These are phyloP conservation scores for Russula ochroleuca DNA, from an alignment of 768 basidiomycete species.

Conservation along the genomic window DNA sequence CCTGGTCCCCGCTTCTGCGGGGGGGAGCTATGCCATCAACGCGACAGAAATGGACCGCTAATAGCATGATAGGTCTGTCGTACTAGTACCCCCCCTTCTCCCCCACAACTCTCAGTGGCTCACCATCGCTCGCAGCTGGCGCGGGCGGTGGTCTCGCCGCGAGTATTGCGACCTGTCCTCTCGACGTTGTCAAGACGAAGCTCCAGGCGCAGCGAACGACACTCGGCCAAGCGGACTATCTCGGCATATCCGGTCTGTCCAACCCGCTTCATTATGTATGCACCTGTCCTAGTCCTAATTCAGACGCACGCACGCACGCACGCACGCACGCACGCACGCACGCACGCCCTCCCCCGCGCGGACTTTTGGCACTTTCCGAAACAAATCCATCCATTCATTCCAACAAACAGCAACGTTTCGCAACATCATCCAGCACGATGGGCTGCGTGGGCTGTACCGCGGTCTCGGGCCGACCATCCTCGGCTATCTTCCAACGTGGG, in stretches of 20 bases:
- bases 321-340: too few relatives aligned
- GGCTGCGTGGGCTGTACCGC: constrained; percentile 87
- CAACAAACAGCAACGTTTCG: constrained; percentile 34
- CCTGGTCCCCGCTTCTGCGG: constrained; percentile 48
- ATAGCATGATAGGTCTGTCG: constrained; percentile 75
- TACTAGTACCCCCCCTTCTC: neutral
- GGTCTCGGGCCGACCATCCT: constrained; percentile 96
- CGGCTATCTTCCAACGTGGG: constrained; percentile 98
- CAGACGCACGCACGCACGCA: constrained; percentile 28
- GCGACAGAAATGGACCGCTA: constrained; percentile 60
- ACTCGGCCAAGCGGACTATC: constrained; percentile 65
- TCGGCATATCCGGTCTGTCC: constrained; percentile 29
- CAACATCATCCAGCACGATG: constrained; percentile 58
- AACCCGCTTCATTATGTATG: constrained; percentile 4
- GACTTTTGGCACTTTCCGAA: constrained; percentile 29
- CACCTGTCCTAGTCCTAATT: constrained; percentile 22
- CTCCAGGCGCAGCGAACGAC: constrained; percentile 87
- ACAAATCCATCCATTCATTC: too few relatives aligned
- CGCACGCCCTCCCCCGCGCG: constrained; percentile 19
- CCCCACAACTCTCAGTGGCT: too few relatives aligned
- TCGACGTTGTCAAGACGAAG: constrained; percentile 97
- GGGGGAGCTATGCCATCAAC: constrained; percentile 63
- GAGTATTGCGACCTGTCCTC: constrained; percentile 90
- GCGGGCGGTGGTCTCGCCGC: constrained; percentile 93
- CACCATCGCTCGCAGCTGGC: constrained; percentile 73